Evolutionary conservation across 2,329 filamentous ascomycete species (phyloP).

Genomic region (Verticillium klebahnii): DNA sequence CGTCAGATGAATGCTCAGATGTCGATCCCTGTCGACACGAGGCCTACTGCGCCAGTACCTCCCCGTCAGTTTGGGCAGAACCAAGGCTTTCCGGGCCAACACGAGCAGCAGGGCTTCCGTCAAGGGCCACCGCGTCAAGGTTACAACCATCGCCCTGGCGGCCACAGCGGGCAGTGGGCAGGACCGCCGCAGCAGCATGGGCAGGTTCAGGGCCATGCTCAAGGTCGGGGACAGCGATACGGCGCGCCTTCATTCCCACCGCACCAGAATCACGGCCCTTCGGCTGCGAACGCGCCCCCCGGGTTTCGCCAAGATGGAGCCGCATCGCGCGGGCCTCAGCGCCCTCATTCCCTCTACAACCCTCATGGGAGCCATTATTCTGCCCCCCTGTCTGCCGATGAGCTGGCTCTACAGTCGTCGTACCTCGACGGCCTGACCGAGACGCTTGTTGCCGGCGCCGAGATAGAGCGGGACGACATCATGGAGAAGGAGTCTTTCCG

Average conservation of each 20-base stretch:
- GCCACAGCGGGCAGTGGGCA: neutral
- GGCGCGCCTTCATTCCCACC: neutral
- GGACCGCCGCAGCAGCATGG: conserved; percentile 15
- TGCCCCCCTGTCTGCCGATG: conserved; percentile 27
- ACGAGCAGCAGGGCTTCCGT: neutral
- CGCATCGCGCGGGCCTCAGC: neutral
- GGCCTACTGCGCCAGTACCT: conserved; percentile 23
- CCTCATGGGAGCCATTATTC: conserved; percentile 22
- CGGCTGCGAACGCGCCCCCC: neutral
- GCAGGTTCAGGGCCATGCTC: conserved; percentile 3
- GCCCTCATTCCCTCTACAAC: conserved; percentile 20
- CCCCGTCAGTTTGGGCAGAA: neutral
- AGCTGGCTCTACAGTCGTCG: conserved; percentile 41
- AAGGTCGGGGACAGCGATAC: neutral
- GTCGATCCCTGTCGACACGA: conserved; percentile 49
- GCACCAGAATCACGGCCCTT: neutral
- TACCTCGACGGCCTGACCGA: conserved; percentile 45
- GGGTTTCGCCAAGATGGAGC: neutral
- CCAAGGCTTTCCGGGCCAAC: neutral
- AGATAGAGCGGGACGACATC: conserved; percentile 61
- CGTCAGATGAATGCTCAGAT: conserved; percentile 58
- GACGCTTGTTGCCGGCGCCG: conserved; percentile 49
- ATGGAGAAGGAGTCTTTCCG: conserved; percentile 69
- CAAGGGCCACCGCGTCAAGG: neutral
- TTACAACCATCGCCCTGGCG: neutral